A percentile compares a stretch with the other conserved stretches of the same genome.
Evolutionary conservation across 1,284 basidiomycete species (phyloP).

Genomic region (Sutorius eximius): DNA sequence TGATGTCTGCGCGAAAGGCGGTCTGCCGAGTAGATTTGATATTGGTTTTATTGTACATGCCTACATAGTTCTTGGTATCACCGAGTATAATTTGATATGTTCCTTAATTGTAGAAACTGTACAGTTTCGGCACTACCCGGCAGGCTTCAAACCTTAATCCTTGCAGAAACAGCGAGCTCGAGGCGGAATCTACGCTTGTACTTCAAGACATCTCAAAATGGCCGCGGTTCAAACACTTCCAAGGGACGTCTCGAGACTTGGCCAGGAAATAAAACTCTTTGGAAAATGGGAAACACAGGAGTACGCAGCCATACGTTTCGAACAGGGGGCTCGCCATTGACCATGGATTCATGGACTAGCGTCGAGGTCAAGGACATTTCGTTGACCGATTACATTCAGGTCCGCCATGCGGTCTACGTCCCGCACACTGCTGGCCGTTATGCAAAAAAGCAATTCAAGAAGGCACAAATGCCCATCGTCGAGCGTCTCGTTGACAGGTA

Average conservation of each 20-base stretch:
- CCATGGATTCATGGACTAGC: slow-evolving; percentile 42
- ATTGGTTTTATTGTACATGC: slow-evolving; percentile 10
- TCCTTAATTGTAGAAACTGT: slow-evolving; percentile 19
- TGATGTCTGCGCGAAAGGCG: background rate
- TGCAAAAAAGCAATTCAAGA: slow-evolving; percentile 99
- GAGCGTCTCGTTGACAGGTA: slow-evolving; percentile 98
- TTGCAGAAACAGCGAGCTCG: slow-evolving; percentile 22
- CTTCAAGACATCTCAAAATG: slow-evolving; percentile 49
- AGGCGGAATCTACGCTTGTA: slow-evolving; percentile 13
- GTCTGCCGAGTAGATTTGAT: background rate
- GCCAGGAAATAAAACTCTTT: slow-evolving; percentile 90
- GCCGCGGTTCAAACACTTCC: slow-evolving; percentile 71
- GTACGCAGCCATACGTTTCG: slow-evolving; percentile 50
- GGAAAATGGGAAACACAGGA: slow-evolving; percentile 97
- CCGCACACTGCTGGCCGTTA: slow-evolving; percentile 99
- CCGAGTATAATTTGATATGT: background rate
- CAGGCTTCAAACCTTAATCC: slow-evolving; percentile 28
- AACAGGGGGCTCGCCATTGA: slow-evolving; percentile 11
- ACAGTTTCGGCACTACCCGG: slow-evolving; percentile 32
- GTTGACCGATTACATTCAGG: slow-evolving; percentile 98
- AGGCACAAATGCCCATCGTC: slow-evolving; percentile 99
- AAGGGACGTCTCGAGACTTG: slow-evolving; percentile 81
- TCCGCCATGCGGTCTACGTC: slow-evolving; percentile 96
- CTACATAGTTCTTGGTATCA: slow-evolving; percentile 10
- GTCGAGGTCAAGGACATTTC: slow-evolving; percentile 99